Evolutionary conservation across 495 filamentous ascomycete genomes (phyloP), one percentile per base, ranked within the genome.

Genomic region (Cairneyella variabilis): DNA sequence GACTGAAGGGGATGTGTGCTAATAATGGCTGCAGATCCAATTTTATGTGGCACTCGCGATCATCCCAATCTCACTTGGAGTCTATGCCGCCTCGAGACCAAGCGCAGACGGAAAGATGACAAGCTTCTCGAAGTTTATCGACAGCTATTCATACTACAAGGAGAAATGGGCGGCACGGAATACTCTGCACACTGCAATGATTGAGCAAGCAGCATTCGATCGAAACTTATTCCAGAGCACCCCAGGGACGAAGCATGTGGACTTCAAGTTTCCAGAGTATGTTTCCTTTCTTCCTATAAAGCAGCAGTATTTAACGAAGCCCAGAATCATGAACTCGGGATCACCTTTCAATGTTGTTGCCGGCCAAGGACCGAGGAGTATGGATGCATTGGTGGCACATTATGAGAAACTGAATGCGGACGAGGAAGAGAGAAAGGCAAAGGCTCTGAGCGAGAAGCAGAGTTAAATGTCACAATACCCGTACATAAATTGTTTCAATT

Each of bases 181-280:
- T 62, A 71, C 73, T 22, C 61, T 85, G 50, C 87, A 85, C 63
- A 83, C 81, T 4, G 68, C 66, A 28, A 76, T 79, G 59, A 65
- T 89, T 45, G 85, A 90, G 73, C 83, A 84, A 69, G 87, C 86
- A 18, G 88, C 80, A 18, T 63, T 70, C 42, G 84, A 90, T 66
- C 72, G 80, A 61, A 79, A 83, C 59, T 64, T 91, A 60, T 88
- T 88, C 60, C 67, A 77, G 38, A 80, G 76, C 63, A 71, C 78
- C 51, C 69, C 60, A 26, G 69, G 69, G 48, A 70, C 62, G 28
- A 67, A 70, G 54, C 58, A 66, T 53, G 65, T 80, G 26, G 73
- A 78, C 9, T 64, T 90, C 71, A 79, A 66, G 64, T 83, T 82
- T 63, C 82, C 80, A 32, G 88, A 91, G 87, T 90, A 78, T 62